These are phyloP conservation scores for Chlorophyllum brunneum DNA, from an alignment of 768 basidiomycete species.

Conservation along the genomic window DNA sequence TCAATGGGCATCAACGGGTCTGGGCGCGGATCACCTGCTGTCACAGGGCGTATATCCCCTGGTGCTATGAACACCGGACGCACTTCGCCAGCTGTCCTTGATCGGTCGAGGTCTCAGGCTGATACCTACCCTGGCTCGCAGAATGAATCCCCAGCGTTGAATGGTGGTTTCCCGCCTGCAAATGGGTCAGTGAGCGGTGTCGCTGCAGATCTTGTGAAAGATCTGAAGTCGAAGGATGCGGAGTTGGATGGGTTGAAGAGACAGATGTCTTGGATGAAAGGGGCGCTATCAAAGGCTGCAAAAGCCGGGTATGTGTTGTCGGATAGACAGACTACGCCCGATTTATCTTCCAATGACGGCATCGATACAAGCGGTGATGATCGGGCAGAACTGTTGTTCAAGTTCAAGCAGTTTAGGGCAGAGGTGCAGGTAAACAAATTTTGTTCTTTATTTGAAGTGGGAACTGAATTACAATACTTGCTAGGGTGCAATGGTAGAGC, in stretches of 20 bases:
- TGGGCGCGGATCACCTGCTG: constrained; percentile 30
- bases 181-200: constrained; percentile 64
- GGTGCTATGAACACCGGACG: constrained; percentile 30
- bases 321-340: constrained; percentile 44
- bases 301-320: constrained; percentile 74
- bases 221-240: constrained; percentile 77
- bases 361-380: constrained; percentile 41
- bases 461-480: constrained; percentile 5
- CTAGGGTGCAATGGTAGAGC: constrained; percentile 69
- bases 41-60: constrained; percentile 32
- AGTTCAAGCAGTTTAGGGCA: constrained; percentile 85
- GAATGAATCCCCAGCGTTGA: constrained; percentile 41
- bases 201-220: constrained; percentile 71
- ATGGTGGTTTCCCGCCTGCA: constrained; percentile 41
- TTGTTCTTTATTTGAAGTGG: neutral
- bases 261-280: constrained; percentile 84
- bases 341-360: constrained; percentile 27
- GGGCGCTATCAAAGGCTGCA: constrained; percentile 70
- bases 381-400: constrained; percentile 68
- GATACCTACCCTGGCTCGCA: constrained; percentile 44
- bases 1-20: constrained; percentile 48
- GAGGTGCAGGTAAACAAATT: constrained; percentile 68
- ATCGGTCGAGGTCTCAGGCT: constrained; percentile 11
- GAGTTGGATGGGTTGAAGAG: constrained; percentile 76
- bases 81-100: constrained; percentile 39